These are phyloP conservation scores for Fusarium sp. DNA, from an alignment of 2,329 filamentous ascomycete species.

Conservation along the genomic window DNA sequence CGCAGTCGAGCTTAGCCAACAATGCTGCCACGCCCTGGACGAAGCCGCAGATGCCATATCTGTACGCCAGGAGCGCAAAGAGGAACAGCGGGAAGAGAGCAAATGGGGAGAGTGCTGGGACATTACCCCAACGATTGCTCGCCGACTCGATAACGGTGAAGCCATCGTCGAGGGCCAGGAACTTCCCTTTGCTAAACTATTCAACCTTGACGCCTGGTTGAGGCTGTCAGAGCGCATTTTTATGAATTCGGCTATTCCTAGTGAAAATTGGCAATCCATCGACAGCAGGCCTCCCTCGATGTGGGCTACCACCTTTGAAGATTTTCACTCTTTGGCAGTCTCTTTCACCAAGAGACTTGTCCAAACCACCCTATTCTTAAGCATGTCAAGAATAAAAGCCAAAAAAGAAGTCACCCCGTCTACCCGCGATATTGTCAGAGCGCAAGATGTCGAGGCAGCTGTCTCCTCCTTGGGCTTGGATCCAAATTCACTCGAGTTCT, in stretches of 20 bases:
- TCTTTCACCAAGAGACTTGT: conserved; percentile 77
- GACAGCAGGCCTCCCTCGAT: conserved; percentile 74
- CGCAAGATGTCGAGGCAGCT: conserved; percentile 62
- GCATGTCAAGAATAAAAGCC: conserved; percentile 73
- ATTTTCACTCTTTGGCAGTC: conserved; percentile 75
- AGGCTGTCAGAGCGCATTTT: conserved; percentile 73
- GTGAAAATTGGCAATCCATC: conserved; percentile 75
- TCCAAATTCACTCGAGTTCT: conserved; percentile 55
- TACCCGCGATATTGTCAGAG: conserved; percentile 51
- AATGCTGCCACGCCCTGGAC: conserved; percentile 74
- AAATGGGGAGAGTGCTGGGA: conserved; percentile 75
- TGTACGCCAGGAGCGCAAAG: conserved; percentile 70
- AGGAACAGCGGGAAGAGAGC: conserved; percentile 67
- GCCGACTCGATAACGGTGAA: conserved; percentile 43
- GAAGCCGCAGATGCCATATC: conserved; percentile 73
- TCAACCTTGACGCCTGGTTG: conserved; percentile 71
- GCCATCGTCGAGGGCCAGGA: conserved; percentile 39
- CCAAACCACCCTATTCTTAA: conserved; percentile 74
- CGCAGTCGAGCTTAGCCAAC: conserved; percentile 75
- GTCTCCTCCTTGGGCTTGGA: conserved; percentile 59
- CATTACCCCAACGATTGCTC: conserved; percentile 60
- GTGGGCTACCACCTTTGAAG: conserved; percentile 78
- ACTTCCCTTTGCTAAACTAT: conserved; percentile 64
- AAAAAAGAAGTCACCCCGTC: conserved; percentile 50
- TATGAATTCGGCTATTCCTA: conserved; percentile 74